A percentile compares a stretch with the other conserved stretches of the same genome.
These are phyloP conservation scores for Shiraia sp. DNA, from an alignment of 2,329 filamentous ascomycete species.

Conservation along the genomic window DNA sequence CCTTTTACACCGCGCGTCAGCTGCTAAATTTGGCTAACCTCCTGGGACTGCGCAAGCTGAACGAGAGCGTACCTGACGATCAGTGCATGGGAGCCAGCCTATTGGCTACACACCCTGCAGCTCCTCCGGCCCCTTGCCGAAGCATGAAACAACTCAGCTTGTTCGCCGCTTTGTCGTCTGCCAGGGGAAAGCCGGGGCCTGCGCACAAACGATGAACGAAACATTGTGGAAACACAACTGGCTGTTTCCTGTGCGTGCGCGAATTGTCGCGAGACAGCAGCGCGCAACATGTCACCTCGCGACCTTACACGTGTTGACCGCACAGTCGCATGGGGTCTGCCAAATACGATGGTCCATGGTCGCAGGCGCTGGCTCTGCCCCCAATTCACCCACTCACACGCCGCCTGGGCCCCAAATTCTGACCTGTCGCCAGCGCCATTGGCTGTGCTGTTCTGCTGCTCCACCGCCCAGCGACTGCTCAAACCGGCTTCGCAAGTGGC, in stretches of 20 bases:
- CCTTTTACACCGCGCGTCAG: conserved; percentile 14
- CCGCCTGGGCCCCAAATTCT: too few species aligned
- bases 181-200: conserved; percentile 28
- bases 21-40: conserved; percentile 22
- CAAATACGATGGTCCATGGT: conserved; percentile 4
- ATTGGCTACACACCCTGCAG: too few species aligned
- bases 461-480: conserved; percentile 22
- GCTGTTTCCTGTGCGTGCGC: conserved; percentile 14
- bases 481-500: conserved; percentile 23
- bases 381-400: too few species aligned
- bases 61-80: too few species aligned
- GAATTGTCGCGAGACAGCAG: conserved; percentile 6
- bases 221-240: conserved; percentile 15
- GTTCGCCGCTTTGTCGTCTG: too few species aligned
- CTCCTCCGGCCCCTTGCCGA: too few species aligned
- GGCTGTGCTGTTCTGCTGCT: too few species aligned
- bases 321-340: conserved; percentile 7
- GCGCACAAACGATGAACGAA: conserved; percentile 25
- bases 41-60: too few species aligned
- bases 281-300: conserved; percentile 1
- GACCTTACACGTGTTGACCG: conserved; percentile 17
- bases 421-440: too few species aligned
- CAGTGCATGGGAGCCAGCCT: too few species aligned
- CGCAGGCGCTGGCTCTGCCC: conserved; percentile 1
- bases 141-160: too few species aligned